Evolutionary conservation across 495 filamentous ascomycete genomes (phyloP), one percentile per base, ranked within the genome.

Genomic region (Usnea hakonensis): DNA sequence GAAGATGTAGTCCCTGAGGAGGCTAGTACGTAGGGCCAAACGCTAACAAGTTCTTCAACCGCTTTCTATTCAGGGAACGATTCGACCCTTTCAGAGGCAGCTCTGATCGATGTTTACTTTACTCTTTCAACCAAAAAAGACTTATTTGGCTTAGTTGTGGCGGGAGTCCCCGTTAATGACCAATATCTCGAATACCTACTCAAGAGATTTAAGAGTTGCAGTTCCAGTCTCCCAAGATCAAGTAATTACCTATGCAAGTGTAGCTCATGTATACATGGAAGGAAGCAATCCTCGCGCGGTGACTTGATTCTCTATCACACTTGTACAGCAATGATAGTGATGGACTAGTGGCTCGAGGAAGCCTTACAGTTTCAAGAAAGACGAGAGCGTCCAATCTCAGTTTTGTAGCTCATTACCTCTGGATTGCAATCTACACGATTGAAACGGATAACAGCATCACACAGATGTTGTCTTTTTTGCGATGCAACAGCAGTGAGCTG

Each of bases 21-120:
- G 13, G 32, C 41, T 64, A 60, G 11, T 33, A 59, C 10, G 11
- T 33, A 59, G 5, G 57, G 57, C 57, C n/a, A 37, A 35, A 7
- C 57, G 43, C 57, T 59, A 59, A 44, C n/a, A n/a, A n/a, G n/a
- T n/a, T n/a, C n/a, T n/a, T n/a, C n/a, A n/a, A n/a, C n/a, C n/a
- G n/a, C n/a, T n/a, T n/a, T n/a, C n/a, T n/a, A n/a, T n/a, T n/a
- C n/a, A n/a, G n/a, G n/a, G n/a, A n/a, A n/a, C n/a, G n/a, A n/a
- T n/a, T n/a, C n/a, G n/a, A n/a, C n/a, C n/a, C n/a, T n/a, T n/a
- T n/a, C n/a, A n/a, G n/a, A n/a, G n/a, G n/a, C n/a, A n/a, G n/a
- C n/a, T n/a, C n/a, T n/a, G n/a, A n/a, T n/a, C n/a, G n/a, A n/a
- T n/a, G n/a, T n/a, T n/a, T n/a, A n/a, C n/a, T n/a, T n/a, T n/a